A percentile compares a stretch with the other conserved stretches of the same genome.
Evolutionary conservation across 2,329 filamentous ascomycete species (phyloP).

Genomic region (Aspergillus fructus): DNA sequence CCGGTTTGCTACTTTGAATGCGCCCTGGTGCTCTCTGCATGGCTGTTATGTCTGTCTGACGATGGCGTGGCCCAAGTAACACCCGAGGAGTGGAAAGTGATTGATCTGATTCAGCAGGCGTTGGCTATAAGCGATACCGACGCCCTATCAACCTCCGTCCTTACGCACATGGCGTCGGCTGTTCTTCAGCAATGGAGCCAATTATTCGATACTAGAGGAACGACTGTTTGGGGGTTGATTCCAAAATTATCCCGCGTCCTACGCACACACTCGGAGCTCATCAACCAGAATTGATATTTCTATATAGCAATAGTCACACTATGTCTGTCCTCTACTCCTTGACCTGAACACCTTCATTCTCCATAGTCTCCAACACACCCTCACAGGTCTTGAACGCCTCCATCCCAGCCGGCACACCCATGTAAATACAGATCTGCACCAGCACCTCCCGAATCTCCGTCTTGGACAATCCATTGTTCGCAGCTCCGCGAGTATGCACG

Average conservation of each 20-base stretch:
- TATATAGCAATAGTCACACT: too few relatives aligned
- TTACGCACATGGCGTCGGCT: background rate
- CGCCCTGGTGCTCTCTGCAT: background rate
- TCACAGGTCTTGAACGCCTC: constrained; percentile 39
- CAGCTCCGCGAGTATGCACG: constrained; percentile 58
- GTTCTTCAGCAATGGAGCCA: background rate
- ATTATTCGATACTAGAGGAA: background rate
- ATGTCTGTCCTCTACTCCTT: too few relatives aligned
- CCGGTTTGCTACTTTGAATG: background rate
- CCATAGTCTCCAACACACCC: background rate
- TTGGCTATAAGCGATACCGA: too few relatives aligned
- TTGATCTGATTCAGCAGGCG: too few relatives aligned
- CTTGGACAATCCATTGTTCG: constrained; percentile 59
- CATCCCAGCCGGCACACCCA: constrained; percentile 46
- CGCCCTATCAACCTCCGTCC: too few relatives aligned
- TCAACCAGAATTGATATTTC: background rate
- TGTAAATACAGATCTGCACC: constrained; percentile 38
- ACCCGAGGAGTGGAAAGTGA: background rate
- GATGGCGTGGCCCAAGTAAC: background rate
- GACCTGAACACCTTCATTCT: too few relatives aligned
- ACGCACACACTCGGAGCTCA: background rate
- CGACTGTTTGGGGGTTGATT: background rate
- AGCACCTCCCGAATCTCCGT: constrained; percentile 54
- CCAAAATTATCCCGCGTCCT: background rate
- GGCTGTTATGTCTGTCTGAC: background rate